Base-by-base conservation (phyloP, 2,329 filamentous ascomycete species). In the Orbilia quercus region DNA sequence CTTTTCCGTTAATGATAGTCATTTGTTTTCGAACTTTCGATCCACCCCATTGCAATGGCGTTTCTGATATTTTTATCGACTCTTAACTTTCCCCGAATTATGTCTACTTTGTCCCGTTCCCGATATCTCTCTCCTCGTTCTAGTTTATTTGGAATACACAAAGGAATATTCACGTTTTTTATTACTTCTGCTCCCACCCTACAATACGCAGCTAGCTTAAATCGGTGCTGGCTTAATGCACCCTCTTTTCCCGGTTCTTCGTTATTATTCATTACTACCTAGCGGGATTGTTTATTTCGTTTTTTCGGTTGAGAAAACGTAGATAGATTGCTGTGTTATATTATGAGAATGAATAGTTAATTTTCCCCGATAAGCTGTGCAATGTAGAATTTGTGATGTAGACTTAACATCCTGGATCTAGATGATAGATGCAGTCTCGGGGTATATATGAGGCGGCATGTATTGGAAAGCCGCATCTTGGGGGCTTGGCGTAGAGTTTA, bases 271-370 rank as follows among this genome's bases (percentile, higher is more conserved):
- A 23, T 48, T n/a, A 40, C 23, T 58, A 36, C 28, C 12, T 51
- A n/a, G n/a, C n/a, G n/a, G 42, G 47, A 34, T 14, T 34, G 12
- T 16, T 34, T 65, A 9, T 28, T 45, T 54, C n/a, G n/a, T 44
- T 54, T 48, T 47, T 70, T 63, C 36, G 9, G 31, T 59, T 59
- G 20, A 34, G 23, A 18, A 55, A 31, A 34, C 36, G 54, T 65
- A 72, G 67, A 72, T 72, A 72, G 67, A 72, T 65, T 42, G 23
- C 45, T 64, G 53, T 72, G 34, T 4, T 64, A 23, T 64, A 23
- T 50, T 48, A 48, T 20, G 36, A 72, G 67, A 72, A 72, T 72
- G 67, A 64, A 59, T 64, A 54, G 47, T 7, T 34, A n/a, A n/a
- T 48, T 47, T 59, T n/a, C 20, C n/a, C n/a, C n/a, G n/a, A n/a